A percentile compares a stretch with the other conserved stretches of the same genome.
These are phyloP conservation scores for Pseudogymnoascus sp. DNA, from an alignment of 2,329 filamentous ascomycete genomes.

Conservation along the genomic window DNA sequence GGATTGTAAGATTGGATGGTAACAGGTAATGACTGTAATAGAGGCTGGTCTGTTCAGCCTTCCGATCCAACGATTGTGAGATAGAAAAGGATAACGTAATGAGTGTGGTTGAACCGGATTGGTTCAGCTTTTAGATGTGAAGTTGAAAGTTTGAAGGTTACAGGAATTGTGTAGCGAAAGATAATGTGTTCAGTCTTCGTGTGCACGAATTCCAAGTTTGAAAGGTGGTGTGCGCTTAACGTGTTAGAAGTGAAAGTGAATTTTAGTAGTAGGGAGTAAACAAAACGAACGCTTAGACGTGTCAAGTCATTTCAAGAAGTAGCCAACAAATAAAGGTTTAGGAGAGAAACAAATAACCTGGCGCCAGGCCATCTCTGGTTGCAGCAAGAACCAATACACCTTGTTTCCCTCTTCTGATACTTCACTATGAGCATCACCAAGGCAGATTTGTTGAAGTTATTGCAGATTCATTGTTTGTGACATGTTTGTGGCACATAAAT, in stretches of 20 bases:
- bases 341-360: not conserved
- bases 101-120: not conserved
- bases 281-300: not conserved
- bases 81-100: not conserved
- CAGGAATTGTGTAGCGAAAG: not conserved
- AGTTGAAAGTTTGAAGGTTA: not conserved
- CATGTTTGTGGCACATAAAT: no score
- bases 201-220: not conserved
- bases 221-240: not conserved
- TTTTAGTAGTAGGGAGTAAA: not conserved
- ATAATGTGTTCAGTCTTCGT: not conserved
- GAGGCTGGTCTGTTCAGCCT: not conserved
- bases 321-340: not conserved
- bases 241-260: not conserved
- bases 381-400: not conserved
- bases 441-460: no score
- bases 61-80: not conserved
- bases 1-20: not conserved
- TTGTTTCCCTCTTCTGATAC: not conserved
- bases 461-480: no score
- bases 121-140: not conserved
- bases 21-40: not conserved
- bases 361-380: not conserved
- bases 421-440: no score
- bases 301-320: not conserved